A percentile compares a stretch with the other conserved stretches of the same genome.
Conservation (phyloP, 1,139 yeast genomes). For the Taphrina wiesneri region DNA sequence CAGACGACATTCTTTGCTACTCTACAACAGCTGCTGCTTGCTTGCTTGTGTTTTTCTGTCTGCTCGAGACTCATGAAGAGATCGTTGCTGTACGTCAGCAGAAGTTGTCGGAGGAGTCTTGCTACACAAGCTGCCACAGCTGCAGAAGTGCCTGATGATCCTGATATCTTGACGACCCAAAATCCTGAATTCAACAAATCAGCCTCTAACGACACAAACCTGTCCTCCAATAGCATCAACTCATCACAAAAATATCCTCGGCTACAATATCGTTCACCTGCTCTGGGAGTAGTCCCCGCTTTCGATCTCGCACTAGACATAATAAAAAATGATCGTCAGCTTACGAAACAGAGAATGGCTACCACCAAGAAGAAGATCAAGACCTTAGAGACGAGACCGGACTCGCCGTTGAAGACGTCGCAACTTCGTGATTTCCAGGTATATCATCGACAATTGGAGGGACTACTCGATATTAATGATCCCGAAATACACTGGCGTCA, state of each 20-base stretch:
- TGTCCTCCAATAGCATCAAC: neutral
- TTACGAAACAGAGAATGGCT: constrained; percentile 33
- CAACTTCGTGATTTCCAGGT: constrained; percentile 29
- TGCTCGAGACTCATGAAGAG: constrained; percentile 11
- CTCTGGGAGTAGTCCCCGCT: constrained; percentile 38
- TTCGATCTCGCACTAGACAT: constrained; percentile 39
- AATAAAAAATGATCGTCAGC: constrained; percentile 35
- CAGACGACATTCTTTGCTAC: neutral
- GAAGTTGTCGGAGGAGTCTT: constrained; percentile 5
- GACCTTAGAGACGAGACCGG: neutral
- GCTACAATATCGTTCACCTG: constrained; percentile 32
- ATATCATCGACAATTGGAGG: constrained; percentile 27
- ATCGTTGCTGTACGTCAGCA: neutral
- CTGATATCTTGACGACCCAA: constrained; percentile 29
- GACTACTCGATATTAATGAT: constrained; percentile 39
- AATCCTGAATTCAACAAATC: constrained; percentile 8
- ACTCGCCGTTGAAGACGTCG: neutral
- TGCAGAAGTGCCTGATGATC: constrained; percentile 27
- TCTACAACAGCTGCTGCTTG: neutral
- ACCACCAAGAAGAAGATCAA: constrained; percentile 21
- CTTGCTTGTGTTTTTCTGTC: neutral
- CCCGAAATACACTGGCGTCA: constrained; percentile 39
- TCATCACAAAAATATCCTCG: constrained; percentile 22
- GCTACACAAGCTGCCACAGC: constrained; percentile 8
- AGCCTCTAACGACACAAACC: neutral